These are phyloP conservation scores for Chaetoceros tenuissimus DNA, from an alignment of 108 stramenopile species.

Conservation along the genomic window DNA sequence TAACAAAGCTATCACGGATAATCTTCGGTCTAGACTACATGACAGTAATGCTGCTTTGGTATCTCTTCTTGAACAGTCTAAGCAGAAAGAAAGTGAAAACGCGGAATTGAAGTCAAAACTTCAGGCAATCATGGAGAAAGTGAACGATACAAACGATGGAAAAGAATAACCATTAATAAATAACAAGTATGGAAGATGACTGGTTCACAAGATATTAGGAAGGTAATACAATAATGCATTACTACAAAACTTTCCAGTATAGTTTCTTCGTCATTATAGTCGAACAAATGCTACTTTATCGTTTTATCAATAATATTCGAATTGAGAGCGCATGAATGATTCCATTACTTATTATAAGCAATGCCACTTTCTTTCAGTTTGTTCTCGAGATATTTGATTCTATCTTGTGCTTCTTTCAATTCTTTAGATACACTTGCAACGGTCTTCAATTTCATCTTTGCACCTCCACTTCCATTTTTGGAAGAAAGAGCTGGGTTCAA, in stretches of 20 bases:
- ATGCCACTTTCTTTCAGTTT: constrained; percentile 61
- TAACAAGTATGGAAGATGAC: no score
- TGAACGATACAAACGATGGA: no score
- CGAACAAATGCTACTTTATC: no score
- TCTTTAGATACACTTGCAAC: constrained; percentile 60
- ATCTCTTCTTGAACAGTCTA: constrained; percentile 39
- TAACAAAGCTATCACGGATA: constrained; percentile 58
- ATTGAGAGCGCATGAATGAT: no score
- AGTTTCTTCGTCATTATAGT: no score
- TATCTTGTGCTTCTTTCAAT: constrained; percentile 52
- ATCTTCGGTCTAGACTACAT: constrained; percentile 38
- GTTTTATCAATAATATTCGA: no score
- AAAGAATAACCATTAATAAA: no score
- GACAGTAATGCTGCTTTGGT: constrained; percentile 50
- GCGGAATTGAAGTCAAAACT: neutral
- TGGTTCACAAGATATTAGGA: no score
- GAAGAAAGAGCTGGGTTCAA: constrained; percentile 63
- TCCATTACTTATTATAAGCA: no score
- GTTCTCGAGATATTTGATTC: constrained; percentile 74
- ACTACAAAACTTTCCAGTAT: no score
- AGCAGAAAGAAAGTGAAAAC: constrained; percentile 21
- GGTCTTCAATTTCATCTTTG: constrained; percentile 55
- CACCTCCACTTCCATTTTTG: constrained; percentile 10
- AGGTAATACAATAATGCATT: no score
- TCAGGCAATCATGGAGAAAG: no score